phyloP scores from a whole-genome alignment of 345 rosid species.

The Citrus maxima region DNA sequence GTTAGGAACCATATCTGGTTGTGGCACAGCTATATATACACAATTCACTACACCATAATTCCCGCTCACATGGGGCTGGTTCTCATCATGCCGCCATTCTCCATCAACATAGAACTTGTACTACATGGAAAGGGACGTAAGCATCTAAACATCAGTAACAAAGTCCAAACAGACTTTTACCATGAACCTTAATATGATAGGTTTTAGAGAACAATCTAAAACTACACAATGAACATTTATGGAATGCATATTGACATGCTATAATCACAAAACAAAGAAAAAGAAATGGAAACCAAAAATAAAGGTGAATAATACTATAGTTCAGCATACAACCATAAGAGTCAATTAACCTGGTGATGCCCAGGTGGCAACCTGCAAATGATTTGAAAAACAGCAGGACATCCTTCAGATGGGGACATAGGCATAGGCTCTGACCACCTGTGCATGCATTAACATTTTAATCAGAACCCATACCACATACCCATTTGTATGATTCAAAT shows the following conservation, averaged over 20 bases:
- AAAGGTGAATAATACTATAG: neutral
- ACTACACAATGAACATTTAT: neutral
- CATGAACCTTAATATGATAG: conserved; percentile 1
- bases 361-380: conserved; percentile 70
- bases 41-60: conserved; percentile 74
- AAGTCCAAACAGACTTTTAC: conserved; percentile 7
- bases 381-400: conserved; percentile 76
- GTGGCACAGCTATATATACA: conserved; percentile 40
- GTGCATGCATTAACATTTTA: conserved; percentile 22
- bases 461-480: conserved; percentile 12
- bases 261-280: neutral
- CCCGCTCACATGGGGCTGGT: conserved; percentile 50
- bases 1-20: conserved; percentile 40
- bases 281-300: neutral
- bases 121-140: conserved; percentile 44
- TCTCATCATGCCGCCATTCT: conserved; percentile 91
- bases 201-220: neutral
- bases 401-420: conserved; percentile 78
- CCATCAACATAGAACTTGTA: conserved; percentile 89
- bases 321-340: neutral
- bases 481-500: neutral
- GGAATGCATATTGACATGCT: neutral
- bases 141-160: conserved; percentile 20
- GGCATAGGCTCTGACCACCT: conserved; percentile 77
- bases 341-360: conserved; percentile 63